Conservation (phyloP, 495 filamentous ascomycete species). For the Stereocaulon alpinum region DNA sequence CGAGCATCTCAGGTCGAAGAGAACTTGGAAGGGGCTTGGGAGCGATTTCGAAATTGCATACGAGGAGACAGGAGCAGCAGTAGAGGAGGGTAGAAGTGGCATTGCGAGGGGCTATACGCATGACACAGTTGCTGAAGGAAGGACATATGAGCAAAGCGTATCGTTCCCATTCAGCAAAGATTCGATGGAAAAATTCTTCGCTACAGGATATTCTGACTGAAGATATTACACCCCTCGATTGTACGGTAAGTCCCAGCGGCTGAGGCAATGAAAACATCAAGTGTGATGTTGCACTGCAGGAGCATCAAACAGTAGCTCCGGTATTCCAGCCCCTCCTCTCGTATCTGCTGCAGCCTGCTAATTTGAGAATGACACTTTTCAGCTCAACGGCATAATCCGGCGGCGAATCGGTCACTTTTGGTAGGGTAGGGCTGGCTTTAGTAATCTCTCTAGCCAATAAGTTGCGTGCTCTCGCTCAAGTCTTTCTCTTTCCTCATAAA, state of each 20-base stretch:
- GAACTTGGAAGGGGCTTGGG: conserved; percentile 87
- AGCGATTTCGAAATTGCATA: conserved; percentile 69
- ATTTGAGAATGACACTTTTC: not conserved
- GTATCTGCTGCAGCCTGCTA: not conserved
- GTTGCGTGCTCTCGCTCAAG: not conserved
- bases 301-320: too few species aligned
- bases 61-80: conserved; percentile 48
- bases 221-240: too few species aligned
- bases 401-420: too few species aligned
- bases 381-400: not conserved
- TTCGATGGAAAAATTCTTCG: too few species aligned
- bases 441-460: not conserved
- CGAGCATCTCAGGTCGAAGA: conserved; percentile 67
- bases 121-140: conserved; percentile 29
- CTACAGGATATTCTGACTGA: too few species aligned
- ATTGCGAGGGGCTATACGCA: conserved; percentile 85
- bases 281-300: too few species aligned
- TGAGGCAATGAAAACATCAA: too few species aligned
- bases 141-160: not conserved
- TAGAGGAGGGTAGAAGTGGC: conserved; percentile 80
- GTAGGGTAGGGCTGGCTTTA: conserved; percentile 1
- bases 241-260: too few species aligned
- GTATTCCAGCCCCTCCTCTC: not conserved
- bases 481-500: not conserved
- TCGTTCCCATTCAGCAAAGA: too few species aligned